These are phyloP conservation scores for Reutealis trisperma DNA, from an alignment of 345 rosid species.

Conservation along the genomic window DNA sequence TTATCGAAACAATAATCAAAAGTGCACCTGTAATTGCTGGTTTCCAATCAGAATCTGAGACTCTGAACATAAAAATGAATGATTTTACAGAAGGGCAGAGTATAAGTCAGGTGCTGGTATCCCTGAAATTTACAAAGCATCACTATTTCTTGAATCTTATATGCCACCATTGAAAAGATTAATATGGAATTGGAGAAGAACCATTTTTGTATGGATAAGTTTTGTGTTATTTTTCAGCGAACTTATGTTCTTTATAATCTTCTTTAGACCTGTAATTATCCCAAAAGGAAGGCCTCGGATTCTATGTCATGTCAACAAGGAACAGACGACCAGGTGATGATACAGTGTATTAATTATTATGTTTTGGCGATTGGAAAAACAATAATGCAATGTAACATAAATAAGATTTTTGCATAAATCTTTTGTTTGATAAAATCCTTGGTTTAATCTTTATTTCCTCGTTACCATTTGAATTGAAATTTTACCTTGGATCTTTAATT, in stretches of 20 bases:
- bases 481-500: too few relatives aligned
- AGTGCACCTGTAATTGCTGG: slow-evolving; percentile 34
- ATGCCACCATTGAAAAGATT: slow-evolving; percentile 2
- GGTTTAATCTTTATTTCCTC: too few relatives aligned
- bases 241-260: neutral
- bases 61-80: slow-evolving; percentile 29
- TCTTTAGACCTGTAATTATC: neutral
- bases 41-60: slow-evolving; percentile 28
- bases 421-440: too few relatives aligned
- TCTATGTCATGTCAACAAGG: too few relatives aligned
- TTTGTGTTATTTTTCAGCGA: neutral
- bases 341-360: too few relatives aligned
- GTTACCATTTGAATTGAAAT: too few relatives aligned
- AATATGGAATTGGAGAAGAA: slow-evolving; percentile 12
- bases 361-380: too few relatives aligned
- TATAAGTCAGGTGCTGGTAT: slow-evolving; percentile 32
- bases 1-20: slow-evolving; percentile 22
- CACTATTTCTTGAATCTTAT: slow-evolving; percentile 29
- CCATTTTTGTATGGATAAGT: slow-evolving; percentile 21
- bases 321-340: too few relatives aligned
- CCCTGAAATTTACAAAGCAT: slow-evolving; percentile 42
- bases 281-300: neutral
- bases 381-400: too few relatives aligned
- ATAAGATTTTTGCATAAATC: too few relatives aligned
- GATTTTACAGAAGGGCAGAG: slow-evolving; percentile 36